Evolutionary conservation across 805 yeast genomes (phyloP).

Genomic region (Candida ovalis): DNA sequence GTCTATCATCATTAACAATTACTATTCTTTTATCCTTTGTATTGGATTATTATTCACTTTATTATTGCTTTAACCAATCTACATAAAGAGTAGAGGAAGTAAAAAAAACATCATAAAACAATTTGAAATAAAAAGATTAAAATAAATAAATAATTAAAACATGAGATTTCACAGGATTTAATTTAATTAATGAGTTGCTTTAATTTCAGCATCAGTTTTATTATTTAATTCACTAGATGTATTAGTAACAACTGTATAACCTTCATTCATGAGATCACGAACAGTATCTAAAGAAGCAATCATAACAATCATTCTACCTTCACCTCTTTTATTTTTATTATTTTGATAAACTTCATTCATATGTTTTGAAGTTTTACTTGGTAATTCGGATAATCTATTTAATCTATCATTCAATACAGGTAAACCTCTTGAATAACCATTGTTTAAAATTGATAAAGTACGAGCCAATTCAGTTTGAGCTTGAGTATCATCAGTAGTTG

Average conservation of each 20-base stretch:
- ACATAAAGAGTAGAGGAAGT: no score
- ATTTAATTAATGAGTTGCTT: no score
- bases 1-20: no score
- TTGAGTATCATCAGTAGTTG: slow-evolving; percentile 41
- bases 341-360: slow-evolving; percentile 36
- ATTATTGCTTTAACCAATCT: no score
- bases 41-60: no score
- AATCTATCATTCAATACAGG: slow-evolving; percentile 32
- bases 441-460: slow-evolving; percentile 39
- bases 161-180: no score
- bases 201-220: no score
- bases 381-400: slow-evolving; percentile 28
- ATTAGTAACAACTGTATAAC: slow-evolving; percentile 15
- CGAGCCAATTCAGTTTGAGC: slow-evolving; percentile 54
- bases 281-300: slow-evolving; percentile 32
- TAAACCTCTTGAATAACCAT: slow-evolving; percentile 36
- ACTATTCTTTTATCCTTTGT: no score
- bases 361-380: slow-evolving; percentile 34
- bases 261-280: slow-evolving; percentile 19
- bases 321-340: slow-evolving; percentile 38
- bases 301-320: slow-evolving; percentile 28
- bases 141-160: no score
- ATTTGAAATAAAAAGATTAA: no score
- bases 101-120: no score
- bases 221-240: no score